Evolutionary conservation across 345 rosid species (phyloP).

Genomic region (Linum usitatissimum): DNA sequence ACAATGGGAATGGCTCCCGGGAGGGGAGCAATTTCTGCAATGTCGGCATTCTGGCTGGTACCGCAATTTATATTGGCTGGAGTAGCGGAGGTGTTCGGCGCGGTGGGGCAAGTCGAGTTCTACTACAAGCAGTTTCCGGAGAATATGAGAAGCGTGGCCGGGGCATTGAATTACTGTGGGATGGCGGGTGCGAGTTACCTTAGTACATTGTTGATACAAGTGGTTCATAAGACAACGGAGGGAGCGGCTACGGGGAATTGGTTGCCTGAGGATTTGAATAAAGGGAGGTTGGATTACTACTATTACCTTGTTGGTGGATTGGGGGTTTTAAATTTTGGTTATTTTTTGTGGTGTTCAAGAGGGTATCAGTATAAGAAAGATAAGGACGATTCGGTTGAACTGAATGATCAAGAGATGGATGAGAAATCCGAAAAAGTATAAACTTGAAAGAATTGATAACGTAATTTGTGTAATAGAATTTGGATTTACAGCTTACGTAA

Average conservation of each 20-base stretch:
- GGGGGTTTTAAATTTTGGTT: constrained; percentile 25
- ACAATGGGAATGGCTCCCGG: constrained; percentile 30
- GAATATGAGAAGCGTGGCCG: constrained; percentile 49
- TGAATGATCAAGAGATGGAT: neutral
- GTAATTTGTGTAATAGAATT: too few species aligned
- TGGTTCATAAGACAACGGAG: constrained; percentile 29
- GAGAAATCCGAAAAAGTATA: neutral
- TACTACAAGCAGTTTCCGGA: constrained; percentile 54
- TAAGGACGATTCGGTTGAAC: neutral
- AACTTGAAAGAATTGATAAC: constrained; percentile 4
- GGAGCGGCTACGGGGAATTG: constrained; percentile 27
- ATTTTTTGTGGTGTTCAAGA: constrained; percentile 28
- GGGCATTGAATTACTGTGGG: constrained; percentile 35
- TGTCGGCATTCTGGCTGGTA: constrained; percentile 34
- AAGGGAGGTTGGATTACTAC: constrained; percentile 37
- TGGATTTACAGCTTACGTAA: neutral
- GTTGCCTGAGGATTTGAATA: constrained; percentile 45
- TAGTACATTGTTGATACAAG: constrained; percentile 27
- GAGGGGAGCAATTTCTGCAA: constrained; percentile 37
- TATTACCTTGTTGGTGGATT: constrained; percentile 34
- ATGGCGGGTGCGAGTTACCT: constrained; percentile 31
- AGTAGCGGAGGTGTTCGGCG: constrained; percentile 32
- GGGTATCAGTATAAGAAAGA: constrained; percentile 35
- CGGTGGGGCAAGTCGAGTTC: constrained; percentile 34
- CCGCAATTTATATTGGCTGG: constrained; percentile 41